These are phyloP conservation scores for Diacronema lutheri DNA, from an alignment of 78 protist species.

Conservation along the genomic window DNA sequence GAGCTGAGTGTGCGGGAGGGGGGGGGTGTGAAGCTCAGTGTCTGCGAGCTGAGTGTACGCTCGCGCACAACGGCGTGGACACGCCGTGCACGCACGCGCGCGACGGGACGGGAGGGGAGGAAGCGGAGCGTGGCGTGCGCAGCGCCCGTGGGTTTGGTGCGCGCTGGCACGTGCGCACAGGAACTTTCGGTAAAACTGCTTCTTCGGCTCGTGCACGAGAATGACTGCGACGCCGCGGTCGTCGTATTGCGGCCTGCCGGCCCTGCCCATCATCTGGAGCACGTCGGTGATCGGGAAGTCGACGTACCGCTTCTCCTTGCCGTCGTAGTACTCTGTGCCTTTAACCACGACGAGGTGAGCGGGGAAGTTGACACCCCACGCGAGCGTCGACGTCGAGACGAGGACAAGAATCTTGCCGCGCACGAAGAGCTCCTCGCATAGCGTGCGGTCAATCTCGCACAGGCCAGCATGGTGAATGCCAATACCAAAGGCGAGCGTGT, in stretches of 20 bases:
- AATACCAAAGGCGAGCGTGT: slow-evolving; percentile 90
- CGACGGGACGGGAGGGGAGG: too few species aligned
- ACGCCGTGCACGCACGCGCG: too few species aligned
- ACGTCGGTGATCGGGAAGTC: slow-evolving; percentile 96
- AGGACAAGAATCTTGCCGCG: slow-evolving; percentile 58
- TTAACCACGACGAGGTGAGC: slow-evolving; percentile 98
- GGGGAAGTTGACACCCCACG: slow-evolving; percentile 99
- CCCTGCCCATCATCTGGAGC: slow-evolving; percentile 99
- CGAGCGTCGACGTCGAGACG: slow-evolving; percentile 97
- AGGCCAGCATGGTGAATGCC: slow-evolving; percentile 99
- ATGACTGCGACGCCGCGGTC: slow-evolving; percentile 76
- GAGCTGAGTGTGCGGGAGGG: too few species aligned
- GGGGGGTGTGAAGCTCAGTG: too few species aligned
- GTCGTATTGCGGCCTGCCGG: slow-evolving; percentile 99
- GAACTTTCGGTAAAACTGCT: slow-evolving; percentile 92
- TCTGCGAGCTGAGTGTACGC: too few species aligned
- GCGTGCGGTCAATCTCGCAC: slow-evolving; percentile 61
- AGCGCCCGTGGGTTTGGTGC: too few species aligned
- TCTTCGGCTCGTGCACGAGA: slow-evolving; percentile 87
- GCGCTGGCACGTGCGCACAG: slow-evolving; percentile 95
- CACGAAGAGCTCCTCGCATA: slow-evolving; percentile 39
- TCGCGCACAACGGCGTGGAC: too few species aligned
- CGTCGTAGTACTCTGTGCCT: slow-evolving; percentile 87
- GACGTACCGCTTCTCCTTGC: slow-evolving; percentile 69
- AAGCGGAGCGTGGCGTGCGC: too few species aligned